Base-by-base conservation (phyloP, 139 green algal genomes). In the Nannochloris sp. region DNA sequence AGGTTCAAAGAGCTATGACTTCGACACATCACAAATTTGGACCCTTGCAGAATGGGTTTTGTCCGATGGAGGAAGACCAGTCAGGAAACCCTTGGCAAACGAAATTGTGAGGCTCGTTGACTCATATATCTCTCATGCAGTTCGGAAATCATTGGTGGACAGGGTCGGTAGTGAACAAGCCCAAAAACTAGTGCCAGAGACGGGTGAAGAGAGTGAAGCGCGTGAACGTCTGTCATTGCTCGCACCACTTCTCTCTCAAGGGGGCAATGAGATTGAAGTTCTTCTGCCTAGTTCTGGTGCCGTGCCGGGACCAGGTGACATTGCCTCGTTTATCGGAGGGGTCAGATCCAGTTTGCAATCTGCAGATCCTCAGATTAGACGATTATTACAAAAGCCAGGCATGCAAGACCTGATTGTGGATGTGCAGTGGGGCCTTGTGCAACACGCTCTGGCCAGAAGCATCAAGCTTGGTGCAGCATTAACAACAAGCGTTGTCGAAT, bases 11-110 rank as follows among this genome's bases (percentile, higher is more conserved):
- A 88, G 74, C 63, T 48, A 28, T 3, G 83, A 86, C 74, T 95
- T 87, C 68, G 83, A 96, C 64, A 57, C 81, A 4, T 62, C 58
- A 17, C 85, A 94, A 79, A 71, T 95, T 13, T 96, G 90, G 90
- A 74, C 91, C 58, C 78, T 96, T 58, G 78, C 78, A 0, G 78
- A 89, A 50, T 95, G 84, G 84, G 58, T 95, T 45, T 61, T 91
- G 61, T 72, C 70, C 3, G 76, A 81, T 4, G 45, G 59, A 10
- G 82, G 79, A 2, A 59, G 45, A 1, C 59, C 64, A 8, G 51
- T 92, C 28, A 59, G 85, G 8, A 62, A 67, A 31, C 74, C 72
- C 9, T 51, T 93, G n/a, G 81, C 78, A 17, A 60, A 49, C n/a
- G 87, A 95, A 73, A 40, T 90, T 6, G 80, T 79, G 2, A 70